A percentile compares a stretch with the other conserved stretches of the same genome.
Conservation (phyloP, 306 rosid species). For the Geum urbanum region DNA sequence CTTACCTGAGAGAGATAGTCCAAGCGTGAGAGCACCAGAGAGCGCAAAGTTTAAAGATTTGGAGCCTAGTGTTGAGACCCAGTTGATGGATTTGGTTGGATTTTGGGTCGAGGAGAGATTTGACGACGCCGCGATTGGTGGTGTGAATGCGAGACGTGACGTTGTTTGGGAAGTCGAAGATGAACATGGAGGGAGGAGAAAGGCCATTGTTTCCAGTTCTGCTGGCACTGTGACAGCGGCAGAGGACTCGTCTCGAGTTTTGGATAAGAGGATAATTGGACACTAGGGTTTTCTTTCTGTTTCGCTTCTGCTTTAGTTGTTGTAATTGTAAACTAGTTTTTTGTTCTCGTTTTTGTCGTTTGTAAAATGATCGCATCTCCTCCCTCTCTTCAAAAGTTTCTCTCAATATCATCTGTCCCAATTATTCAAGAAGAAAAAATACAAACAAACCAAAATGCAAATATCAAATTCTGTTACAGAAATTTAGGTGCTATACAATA, state of each 20-base stretch:
- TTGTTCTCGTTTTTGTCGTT: too few species aligned
- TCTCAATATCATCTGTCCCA: too few species aligned
- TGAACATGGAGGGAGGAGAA: conserved; percentile 31
- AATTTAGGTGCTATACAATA: too few species aligned
- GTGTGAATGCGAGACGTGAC: conserved; percentile 22
- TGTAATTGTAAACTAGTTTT: too few species aligned
- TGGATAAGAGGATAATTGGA: neutral
- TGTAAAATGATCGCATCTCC: too few species aligned
- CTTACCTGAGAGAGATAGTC: conserved; percentile 57
- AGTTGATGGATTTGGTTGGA: conserved; percentile 17
- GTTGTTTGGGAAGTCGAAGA: conserved; percentile 22
- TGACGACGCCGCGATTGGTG: conserved; percentile 28
- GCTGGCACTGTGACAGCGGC: neutral
- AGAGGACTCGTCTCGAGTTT: neutral
- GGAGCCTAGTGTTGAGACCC: conserved; percentile 29
- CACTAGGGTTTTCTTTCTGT: neutral
- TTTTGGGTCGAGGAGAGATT: conserved; percentile 28
- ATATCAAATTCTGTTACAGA: too few species aligned
- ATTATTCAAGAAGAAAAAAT: too few species aligned
- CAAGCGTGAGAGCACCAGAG: conserved; percentile 65
- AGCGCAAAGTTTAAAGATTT: conserved; percentile 55
- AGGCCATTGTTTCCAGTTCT: conserved; percentile 34
- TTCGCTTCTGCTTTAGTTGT: too few species aligned
- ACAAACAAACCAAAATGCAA: too few species aligned
- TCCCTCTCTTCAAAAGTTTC: too few species aligned